Evolutionary conservation across 805 yeast genomes (phyloP).

Genomic region (Metschnikowia lachancei): DNA sequence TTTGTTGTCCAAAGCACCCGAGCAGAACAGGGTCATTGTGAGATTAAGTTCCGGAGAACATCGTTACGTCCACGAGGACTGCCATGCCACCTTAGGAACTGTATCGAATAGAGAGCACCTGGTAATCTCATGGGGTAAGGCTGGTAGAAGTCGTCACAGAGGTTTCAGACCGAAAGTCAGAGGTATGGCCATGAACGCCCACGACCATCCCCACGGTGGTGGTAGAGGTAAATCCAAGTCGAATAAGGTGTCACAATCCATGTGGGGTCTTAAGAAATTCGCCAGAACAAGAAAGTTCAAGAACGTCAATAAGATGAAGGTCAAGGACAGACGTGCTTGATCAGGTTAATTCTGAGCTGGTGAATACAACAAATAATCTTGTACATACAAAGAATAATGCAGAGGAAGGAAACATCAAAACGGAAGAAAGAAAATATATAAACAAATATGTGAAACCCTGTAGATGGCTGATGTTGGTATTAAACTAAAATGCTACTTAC

Average conservation of each 20-base stretch:
- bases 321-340: slow-evolving; percentile 73
- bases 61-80: slow-evolving; percentile 78
- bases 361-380: background rate
- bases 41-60: slow-evolving; percentile 90
- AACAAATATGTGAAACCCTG: background rate
- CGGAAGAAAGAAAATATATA: background rate
- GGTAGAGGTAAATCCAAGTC: slow-evolving; percentile 99
- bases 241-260: slow-evolving; percentile 88
- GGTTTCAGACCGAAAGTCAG: slow-evolving; percentile 95
- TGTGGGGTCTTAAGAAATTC: slow-evolving; percentile 96
- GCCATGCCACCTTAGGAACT: slow-evolving; percentile 91
- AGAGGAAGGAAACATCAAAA: slow-evolving; percentile 1
- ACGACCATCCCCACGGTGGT: slow-evolving; percentile 99
- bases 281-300: slow-evolving; percentile 93
- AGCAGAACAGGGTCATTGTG: slow-evolving; percentile 67
- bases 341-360: background rate
- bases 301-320: slow-evolving; percentile 77
- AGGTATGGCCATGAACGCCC: slow-evolving; percentile 97
- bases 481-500: background rate
- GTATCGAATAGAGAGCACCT: slow-evolving; percentile 93
- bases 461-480: background rate
- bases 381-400: slow-evolving; percentile 5
- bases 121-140: slow-evolving; percentile 88
- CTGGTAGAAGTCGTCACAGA: slow-evolving; percentile 88
- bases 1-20: slow-evolving; percentile 73